Conservation (phyloP, 2,329 filamentous ascomycete genomes). For the Fusarium compactum region DNA sequence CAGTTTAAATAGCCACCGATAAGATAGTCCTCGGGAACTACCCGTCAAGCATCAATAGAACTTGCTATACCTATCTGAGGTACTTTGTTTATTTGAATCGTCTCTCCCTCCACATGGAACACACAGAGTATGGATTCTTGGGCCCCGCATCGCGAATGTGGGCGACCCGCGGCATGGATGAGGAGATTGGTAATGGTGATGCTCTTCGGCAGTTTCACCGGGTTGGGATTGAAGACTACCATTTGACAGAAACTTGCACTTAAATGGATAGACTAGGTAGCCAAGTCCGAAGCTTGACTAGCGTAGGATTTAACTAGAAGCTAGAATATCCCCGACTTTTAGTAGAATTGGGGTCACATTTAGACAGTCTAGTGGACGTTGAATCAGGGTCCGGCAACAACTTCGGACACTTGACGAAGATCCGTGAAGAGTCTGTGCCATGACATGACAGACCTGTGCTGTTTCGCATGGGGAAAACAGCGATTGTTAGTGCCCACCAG, state of each 20-base stretch:
- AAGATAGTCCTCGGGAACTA: background rate
- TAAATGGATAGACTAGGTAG: constrained; percentile 15
- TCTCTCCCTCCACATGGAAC: constrained; percentile 11
- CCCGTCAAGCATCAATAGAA: background rate
- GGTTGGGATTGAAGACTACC: constrained; percentile 13
- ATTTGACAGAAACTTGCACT: constrained; percentile 6
- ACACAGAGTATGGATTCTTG: background rate
- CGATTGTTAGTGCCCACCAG: background rate
- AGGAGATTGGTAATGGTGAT: constrained; percentile 31
- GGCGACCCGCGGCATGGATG: constrained; percentile 21
- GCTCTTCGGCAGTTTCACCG: constrained; percentile 31
- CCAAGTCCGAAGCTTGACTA: constrained; percentile 17
- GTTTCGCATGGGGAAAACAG: background rate
- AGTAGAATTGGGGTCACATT: background rate
- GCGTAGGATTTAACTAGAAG: constrained; percentile 11
- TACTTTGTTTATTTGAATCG: constrained; percentile 16
- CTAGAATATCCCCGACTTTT: background rate
- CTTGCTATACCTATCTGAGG: constrained; percentile 2
- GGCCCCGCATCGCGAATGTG: constrained; percentile 36
- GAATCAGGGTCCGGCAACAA: background rate
- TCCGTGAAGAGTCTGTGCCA: background rate
- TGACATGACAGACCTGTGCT: background rate
- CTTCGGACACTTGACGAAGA: background rate
- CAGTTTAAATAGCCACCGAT: constrained; percentile 32
- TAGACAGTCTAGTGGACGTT: background rate